Conservation (phyloP, 257 asterid species). For the Dorcoceras hygrometricum region DNA sequence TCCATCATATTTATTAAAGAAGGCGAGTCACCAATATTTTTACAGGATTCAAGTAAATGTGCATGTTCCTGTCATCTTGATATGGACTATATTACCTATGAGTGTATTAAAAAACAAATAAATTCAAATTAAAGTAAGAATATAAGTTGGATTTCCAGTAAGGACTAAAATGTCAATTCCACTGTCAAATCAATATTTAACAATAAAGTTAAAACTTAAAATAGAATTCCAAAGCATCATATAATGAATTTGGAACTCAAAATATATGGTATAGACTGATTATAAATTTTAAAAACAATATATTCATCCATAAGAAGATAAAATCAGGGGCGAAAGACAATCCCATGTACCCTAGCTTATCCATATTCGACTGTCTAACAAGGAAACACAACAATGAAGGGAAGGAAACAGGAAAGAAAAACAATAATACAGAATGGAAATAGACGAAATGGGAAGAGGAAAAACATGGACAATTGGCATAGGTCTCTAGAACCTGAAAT, state of each 20-base stretch:
- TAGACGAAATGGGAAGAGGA: neutral
- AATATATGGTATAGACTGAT: neutral
- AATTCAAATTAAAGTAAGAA: too few species aligned
- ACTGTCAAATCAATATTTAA: neutral
- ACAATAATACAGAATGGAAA: neutral
- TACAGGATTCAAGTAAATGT: neutral
- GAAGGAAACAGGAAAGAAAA: neutral
- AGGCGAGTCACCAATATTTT: neutral
- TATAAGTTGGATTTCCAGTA: neutral
- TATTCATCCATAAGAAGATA: neutral
- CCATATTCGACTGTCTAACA: neutral
- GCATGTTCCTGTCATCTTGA: neutral
- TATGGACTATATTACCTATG: neutral
- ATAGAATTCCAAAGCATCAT: neutral
- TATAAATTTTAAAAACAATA: too few species aligned
- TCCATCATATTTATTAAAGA: neutral
- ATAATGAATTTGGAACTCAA: neutral
- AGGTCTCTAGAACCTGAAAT: neutral
- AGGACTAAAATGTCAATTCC: neutral
- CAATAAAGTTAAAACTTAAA: too few species aligned
- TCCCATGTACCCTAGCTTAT: neutral
- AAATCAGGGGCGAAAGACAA: neutral
- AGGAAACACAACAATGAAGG: neutral
- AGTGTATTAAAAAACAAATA: neutral
- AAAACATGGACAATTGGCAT: neutral